Percentiles rank a stretch among this genome's conserved stretches.
Evolutionary conservation across 805 yeast genomes (phyloP).

Genomic region (Wickerhamiella vanderwaltii): DNA sequence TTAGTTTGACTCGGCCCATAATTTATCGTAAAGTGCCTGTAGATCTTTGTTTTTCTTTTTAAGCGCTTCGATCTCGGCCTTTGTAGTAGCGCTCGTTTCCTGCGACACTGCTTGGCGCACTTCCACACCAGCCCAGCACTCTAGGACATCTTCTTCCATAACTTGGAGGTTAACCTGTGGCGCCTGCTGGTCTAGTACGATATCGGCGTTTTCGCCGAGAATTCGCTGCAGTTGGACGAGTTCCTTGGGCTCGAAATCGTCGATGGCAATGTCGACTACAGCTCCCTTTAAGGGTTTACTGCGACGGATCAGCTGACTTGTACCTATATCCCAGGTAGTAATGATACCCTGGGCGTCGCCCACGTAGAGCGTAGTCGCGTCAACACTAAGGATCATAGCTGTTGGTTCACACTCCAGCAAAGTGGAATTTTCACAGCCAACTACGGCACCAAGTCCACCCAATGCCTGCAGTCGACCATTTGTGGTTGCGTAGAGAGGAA

Average conservation of each 20-base stretch:
- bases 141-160: neutral
- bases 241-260: conserved; percentile 14
- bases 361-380: conserved; percentile 11
- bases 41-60: conserved; percentile 17
- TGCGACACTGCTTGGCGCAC: neutral
- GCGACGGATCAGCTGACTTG: conserved; percentile 26
- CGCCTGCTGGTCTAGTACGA: neutral
- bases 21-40: conserved; percentile 22
- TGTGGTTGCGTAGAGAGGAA: conserved; percentile 38
- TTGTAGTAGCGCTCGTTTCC: neutral
- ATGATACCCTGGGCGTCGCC: conserved; percentile 30
- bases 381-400: conserved; percentile 7
- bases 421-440: conserved; percentile 37
- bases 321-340: conserved; percentile 47
- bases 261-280: conserved; percentile 16
- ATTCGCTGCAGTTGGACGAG: conserved; percentile 23
- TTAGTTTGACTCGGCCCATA: conserved; percentile 19
- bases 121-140: conserved; percentile 2
- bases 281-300: conserved; percentile 22
- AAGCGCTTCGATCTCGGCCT: conserved; percentile 4
- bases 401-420: conserved; percentile 20
- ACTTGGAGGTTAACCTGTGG: neutral
- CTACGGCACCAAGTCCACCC: conserved; percentile 48
- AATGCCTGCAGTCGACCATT: conserved; percentile 38
- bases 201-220: conserved; percentile 13